Base-by-base conservation (phyloP, 352 stramenopile genomes). In the Phytophthora sansomeana region DNA sequence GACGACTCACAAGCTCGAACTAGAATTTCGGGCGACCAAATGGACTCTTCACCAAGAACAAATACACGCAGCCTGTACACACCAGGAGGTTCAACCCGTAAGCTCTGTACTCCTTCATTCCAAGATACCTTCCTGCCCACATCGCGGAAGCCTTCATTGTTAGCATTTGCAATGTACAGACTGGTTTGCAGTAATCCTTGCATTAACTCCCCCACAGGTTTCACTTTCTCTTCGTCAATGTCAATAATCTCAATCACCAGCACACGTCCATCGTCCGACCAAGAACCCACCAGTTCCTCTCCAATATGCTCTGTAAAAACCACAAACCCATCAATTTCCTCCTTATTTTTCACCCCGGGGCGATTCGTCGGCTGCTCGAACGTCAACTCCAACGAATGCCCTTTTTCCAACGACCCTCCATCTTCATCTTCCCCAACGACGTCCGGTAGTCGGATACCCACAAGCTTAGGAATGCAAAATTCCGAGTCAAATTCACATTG, bases 261-360 rank as follows among this genome's bases (percentile, higher is more conserved):
- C 7, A 80, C 65, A 16, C 62, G 72, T 16, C 71, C 75, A 43
- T 92, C 52, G 1, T 48, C 61, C 10, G 59, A 66, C 78, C 82
- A 89, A 13, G 29, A 29, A 1, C 79, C 79, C 33, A 56, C 41
- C 4, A 89, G 26, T 11, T 77, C 66, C 19, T 89, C 74, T 38
- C 83, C 86, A 59, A 94, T 53, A 58, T 92, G 89, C 33, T 75
- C 66, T 7, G 77, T 68, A 53, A 94, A 89, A 11, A 16, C 29
- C 3, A 94, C 68, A 47, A 88, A 78, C 1, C 29, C 30, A 32
- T 75, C 67, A n/a, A 94, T 76, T 3, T 75, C 63, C 6, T 72
- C 28, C 14, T 75, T 81, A 0, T 72, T 69, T 5, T 14, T 30
- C 3, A 60, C 73, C 17, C 44, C 43, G 19, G 84, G 83, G 9